These are phyloP conservation scores for Excoecaria agallocha DNA, from an alignment of 345 rosid genomes.

Conservation along the genomic window DNA sequence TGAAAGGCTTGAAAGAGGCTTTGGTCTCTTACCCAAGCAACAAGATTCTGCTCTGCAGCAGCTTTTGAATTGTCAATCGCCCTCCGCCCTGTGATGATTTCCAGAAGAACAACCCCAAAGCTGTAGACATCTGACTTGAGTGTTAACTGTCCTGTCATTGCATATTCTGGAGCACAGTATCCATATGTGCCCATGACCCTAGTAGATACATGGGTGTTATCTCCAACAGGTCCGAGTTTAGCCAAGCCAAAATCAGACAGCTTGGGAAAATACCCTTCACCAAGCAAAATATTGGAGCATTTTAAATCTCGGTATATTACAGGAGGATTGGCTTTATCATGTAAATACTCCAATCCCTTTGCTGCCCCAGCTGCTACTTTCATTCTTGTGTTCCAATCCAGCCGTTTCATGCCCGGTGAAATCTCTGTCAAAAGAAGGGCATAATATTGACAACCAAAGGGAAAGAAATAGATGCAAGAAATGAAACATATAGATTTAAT, in stretches of 20 bases:
- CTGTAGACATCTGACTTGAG: slow-evolving; percentile 90
- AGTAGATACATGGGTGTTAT: slow-evolving; percentile 84
- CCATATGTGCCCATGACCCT: slow-evolving; percentile 98
- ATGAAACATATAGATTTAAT: not conserved
- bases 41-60: slow-evolving; percentile 58
- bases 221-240: slow-evolving; percentile 90
- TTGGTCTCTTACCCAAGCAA: slow-evolving; percentile 71
- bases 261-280: slow-evolving; percentile 68
- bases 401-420: slow-evolving; percentile 42
- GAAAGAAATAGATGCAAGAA: not conserved
- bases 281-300: slow-evolving; percentile 83
- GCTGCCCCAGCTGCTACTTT: slow-evolving; percentile 90
- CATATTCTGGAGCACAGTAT: slow-evolving; percentile 94
- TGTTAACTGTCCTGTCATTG: slow-evolving; percentile 90
- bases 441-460: not conserved
- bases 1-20: not conserved
- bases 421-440: slow-evolving; percentile 38
- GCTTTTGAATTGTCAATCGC: slow-evolving; percentile 65
- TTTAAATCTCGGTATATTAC: slow-evolving; percentile 89
- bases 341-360: slow-evolving; percentile 78
- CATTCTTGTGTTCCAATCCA: slow-evolving; percentile 88
- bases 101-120: slow-evolving; percentile 88
- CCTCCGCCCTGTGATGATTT: slow-evolving; percentile 84
- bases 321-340: slow-evolving; percentile 69
- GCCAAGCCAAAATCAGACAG: slow-evolving; percentile 95